Evolutionary conservation across 257 asterid species (phyloP), one percentile per base, ranked within the genome.

Genomic region (Cordia subcordata): DNA sequence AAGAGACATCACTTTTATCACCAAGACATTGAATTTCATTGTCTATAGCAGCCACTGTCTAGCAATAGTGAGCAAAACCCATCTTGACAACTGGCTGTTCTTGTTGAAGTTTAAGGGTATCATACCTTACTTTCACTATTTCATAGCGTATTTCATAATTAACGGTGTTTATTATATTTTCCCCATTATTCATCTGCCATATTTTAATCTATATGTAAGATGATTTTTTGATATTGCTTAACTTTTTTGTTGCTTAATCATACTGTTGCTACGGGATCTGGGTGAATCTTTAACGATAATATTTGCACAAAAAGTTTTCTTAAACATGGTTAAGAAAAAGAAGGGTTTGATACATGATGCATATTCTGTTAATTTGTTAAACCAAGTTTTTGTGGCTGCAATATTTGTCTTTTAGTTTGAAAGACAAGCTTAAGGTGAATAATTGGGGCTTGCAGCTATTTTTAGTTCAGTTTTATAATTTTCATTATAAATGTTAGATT

Each of bases 101-200:
- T 92, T 57, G 82, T 92, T 63, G 91, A 92, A 83, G 94, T 82
- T 65, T 97, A 92, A 79, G 97, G 97, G 99, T 92, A 53, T 42
- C 14, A 27, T 13, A 27, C 42, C n/a, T 39, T 44, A 18, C 38
- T 11, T 5, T 23, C 15, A 1, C 4, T 44, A 15, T 44, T 18
- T 11, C 13, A 11, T 19, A n/a, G 0, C 38, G 59, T 35, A 55
- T 17, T 13, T 15, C 20, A 1, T 14, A 13, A 47, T 4, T 47
- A 18, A 14, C 52, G 8, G 3, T 1, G 8, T 15, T 47, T 47
- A 5, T 15, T 27, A 27, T 27, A 27, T 27, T n/a, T n/a, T n/a
- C n/a, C n/a, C n/a, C 35, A 27, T 27, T 27, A 27, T 27, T 27
- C 35, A 27, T 27, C n/a, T n/a, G n/a, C n/a, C n/a, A 27, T 27